Percentiles rank a stretch among this genome's conserved stretches.
Conservation (phyloP, 169 alveolate genomes). For the Theileria annulata region DNA sequence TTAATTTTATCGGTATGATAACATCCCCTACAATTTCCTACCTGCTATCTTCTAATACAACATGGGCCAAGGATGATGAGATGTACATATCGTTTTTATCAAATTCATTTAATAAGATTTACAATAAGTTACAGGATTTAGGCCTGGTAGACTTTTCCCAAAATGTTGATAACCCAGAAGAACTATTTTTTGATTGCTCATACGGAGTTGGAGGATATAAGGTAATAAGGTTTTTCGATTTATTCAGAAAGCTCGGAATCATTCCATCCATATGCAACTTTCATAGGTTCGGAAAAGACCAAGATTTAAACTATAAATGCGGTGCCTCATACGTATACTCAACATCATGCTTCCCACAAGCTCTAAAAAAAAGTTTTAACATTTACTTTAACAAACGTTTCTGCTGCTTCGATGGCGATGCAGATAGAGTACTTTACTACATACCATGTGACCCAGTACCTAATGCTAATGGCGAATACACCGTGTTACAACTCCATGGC, state of each 20-base stretch:
- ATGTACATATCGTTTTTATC: slow-evolving; percentile 16
- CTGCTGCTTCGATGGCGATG: slow-evolving; percentile 77
- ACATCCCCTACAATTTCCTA: slow-evolving; percentile 52
- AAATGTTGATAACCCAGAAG: slow-evolving; percentile 1
- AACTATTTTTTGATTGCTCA: slow-evolving; percentile 49
- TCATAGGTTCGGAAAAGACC: background rate
- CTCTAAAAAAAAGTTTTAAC: slow-evolving; percentile 3
- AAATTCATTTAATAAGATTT: background rate
- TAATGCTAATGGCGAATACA: background rate
- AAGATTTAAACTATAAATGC: slow-evolving; percentile 35
- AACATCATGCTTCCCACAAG: slow-evolving; percentile 29
- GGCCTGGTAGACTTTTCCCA: slow-evolving; percentile 21
- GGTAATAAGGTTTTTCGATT: slow-evolving; percentile 29
- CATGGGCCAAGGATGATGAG: background rate
- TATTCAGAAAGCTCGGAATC: slow-evolving; percentile 35
- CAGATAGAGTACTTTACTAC: slow-evolving; percentile 70
- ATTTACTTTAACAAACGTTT: slow-evolving; percentile 32
- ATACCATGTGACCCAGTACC: slow-evolving; percentile 13
- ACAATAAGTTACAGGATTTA: slow-evolving; percentile 6
- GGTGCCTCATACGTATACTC: slow-evolving; percentile 73
- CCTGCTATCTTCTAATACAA: slow-evolving; percentile 17
- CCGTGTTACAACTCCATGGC: slow-evolving; percentile 63
- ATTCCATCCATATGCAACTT: slow-evolving; percentile 34
- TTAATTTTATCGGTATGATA: slow-evolving; percentile 33
- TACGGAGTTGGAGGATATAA: slow-evolving; percentile 51